Base-by-base conservation (phyloP, 2,329 filamentous ascomycete genomes). In the Hypoxylon sp. region DNA sequence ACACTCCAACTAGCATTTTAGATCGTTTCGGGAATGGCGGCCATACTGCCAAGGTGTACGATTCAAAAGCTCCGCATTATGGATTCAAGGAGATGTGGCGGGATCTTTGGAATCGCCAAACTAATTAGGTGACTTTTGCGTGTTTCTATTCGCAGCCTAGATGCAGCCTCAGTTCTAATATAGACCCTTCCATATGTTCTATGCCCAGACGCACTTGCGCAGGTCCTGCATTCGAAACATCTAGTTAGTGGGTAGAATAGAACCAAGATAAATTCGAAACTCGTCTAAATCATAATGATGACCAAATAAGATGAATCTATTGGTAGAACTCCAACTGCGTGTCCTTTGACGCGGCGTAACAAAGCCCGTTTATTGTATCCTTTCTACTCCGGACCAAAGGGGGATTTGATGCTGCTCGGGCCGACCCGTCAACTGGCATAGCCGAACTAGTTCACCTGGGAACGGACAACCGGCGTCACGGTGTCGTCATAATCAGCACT, bases 31-130 rank as follows among this genome's bases (percentile, higher is more conserved):
- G 77, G 30, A 82, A 81, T 1, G 81, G 83, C 50, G 80, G 82
- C 12, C 77, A 81, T 48, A 83, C 83, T 14, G 86, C 84, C 9
- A 85, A 84, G 53, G 86, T 97, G 6, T 87, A 92, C 73, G 94
- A 97, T 73, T 91, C 91, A 63, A 86, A 86, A 65, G 85, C 86
- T 60, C 88, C 90, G 57, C 88, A 91, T 59, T 98, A 97, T 80
- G 95, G 96, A 5, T 88, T 97, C 67, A 91, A 87, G 76, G 89
- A 98, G 77, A 92, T 97, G 80, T 97, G 93, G 94, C 87, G 87
- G 73, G 95, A 98, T 79, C 75, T 97, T 9, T 97, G 74, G 58
- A 70, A 52, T 45, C 55, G 59, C 19, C 7, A 58, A 43, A 23
- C 58, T 46, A 41, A 25, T 52, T 37, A 52, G 29, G 41, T 53